A percentile compares a stretch with the other conserved stretches of the same genome.
phyloP scores from a whole-genome alignment of 1,139 yeast species.

The Hansenula sp. region DNA sequence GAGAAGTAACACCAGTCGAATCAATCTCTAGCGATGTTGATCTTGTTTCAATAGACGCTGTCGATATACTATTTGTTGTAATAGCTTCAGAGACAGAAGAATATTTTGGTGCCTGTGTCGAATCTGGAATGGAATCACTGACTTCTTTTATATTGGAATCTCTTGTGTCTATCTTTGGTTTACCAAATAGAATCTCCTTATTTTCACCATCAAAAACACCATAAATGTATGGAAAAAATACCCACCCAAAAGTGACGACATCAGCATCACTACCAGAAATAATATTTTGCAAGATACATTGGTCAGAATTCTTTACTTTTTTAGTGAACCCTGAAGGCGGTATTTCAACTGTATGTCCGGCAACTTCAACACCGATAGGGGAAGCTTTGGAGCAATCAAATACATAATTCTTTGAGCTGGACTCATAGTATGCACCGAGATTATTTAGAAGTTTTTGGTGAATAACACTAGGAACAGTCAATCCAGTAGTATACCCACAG shows the following conservation, averaged over 20 bases:
- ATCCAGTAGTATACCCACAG: constrained; percentile 11
- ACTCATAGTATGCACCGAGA: constrained; percentile 12
- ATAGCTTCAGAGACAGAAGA: not conserved
- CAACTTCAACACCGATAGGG: constrained; percentile 10
- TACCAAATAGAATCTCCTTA: constrained; percentile 12
- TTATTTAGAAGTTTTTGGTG: constrained; percentile 9
- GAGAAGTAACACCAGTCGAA: not conserved
- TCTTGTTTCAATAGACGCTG: not conserved
- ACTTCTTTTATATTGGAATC: constrained; percentile 7
- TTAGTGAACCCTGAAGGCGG: constrained; percentile 8
- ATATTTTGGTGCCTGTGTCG: constrained; percentile 2
- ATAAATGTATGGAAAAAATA: constrained; percentile 11
- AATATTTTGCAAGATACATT: constrained; percentile 8
- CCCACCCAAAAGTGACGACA: constrained; percentile 12
- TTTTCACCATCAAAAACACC: constrained; percentile 14
- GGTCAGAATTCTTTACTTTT: constrained; percentile 6
- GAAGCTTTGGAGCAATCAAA: constrained; percentile 9
- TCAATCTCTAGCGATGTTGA: not conserved
- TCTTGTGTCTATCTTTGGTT: constrained; percentile 4
- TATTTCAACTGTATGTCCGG: constrained; percentile 5
- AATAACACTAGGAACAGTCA: constrained; percentile 11
- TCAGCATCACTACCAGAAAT: constrained; percentile 6
- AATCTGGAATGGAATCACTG: constrained; percentile 5
- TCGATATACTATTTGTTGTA: not conserved
- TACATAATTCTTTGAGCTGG: constrained; percentile 8